Evolutionary conservation across 148 eudicot species (phyloP), one percentile per base, ranked within the genome.

Genomic region (Chenopodium berlandieri): DNA sequence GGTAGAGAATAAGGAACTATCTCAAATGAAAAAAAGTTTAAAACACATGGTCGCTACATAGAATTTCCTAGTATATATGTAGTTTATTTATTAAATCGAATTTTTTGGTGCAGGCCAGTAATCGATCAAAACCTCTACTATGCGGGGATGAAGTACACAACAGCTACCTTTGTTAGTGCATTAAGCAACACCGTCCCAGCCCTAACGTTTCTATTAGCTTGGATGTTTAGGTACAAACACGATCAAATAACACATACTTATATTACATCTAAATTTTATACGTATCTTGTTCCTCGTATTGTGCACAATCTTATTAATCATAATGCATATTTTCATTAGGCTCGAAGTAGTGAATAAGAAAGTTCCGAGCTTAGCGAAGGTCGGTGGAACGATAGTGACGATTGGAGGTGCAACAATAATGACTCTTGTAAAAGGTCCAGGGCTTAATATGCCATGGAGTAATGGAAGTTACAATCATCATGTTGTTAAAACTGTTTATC

Each of bases 381-480:
- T 95, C 13, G 54, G 84, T 4, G 99, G 99, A 76, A 95, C 99
- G 3, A 3, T 94, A 11, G 90, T 90, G 30, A 92, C 97, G 0
- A 87, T 95, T 20, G 92, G 88, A 22, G 99, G 99, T 69, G 99
- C 97, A 12, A 95, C 89, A 88, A 40, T 92, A 7, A 92, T 95
- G 99, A 92, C 97, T 20, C 73, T 94, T 3, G 54, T 91, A 8
- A 85, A 81, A 83, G 97, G 97, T 1, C 87, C 88, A n/a, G 72
- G 73, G 0, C 17, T 92, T 31, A 84, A 80, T 52, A 69, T 89
- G 71, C 89, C 89, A 4, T 90, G 92, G 92, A 90, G 82, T 12
- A 76, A 82, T 40, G 56, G 9, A 56, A 70, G 22, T 65, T 22
- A 31, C 12, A 68, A 32, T 48, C 79, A 81, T 13, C 80, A 81